phyloP scores from a whole-genome alignment of 192 early-diverging fungal genomes.

The Umbelopsis isabellina region DNA sequence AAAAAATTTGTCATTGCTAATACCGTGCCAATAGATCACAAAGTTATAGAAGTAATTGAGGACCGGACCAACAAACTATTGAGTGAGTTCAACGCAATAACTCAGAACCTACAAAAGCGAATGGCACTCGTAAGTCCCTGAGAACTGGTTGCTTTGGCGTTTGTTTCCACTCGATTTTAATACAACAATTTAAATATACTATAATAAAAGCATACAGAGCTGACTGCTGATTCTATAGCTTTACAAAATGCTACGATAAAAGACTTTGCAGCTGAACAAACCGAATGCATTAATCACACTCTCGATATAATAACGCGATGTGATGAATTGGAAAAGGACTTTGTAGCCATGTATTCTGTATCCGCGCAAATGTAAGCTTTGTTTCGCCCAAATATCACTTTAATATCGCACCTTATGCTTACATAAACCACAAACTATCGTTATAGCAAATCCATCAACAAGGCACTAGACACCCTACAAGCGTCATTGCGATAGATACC shows the following conservation, averaged over 20 bases:
- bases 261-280: conserved; percentile 18
- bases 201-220: background rate
- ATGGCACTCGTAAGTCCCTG: conserved; percentile 2
- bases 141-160: background rate
- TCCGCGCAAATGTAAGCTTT: conserved; percentile 11
- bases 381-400: background rate
- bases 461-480: background rate
- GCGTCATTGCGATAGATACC: background rate
- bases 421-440: background rate
- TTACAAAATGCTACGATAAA: conserved; percentile 24
- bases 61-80: background rate
- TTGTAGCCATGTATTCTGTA: conserved; percentile 20
- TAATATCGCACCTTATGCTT: background rate
- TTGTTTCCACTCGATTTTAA: background rate
- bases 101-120: background rate
- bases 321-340: conserved; percentile 43
- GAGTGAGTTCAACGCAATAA: background rate
- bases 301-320: conserved; percentile 35
- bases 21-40: conserved; percentile 6
- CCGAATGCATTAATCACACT: conserved; percentile 25
- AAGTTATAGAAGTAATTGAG: conserved; percentile 2
- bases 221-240: conserved; percentile 20
- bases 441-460: conserved; percentile 5
- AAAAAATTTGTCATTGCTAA: conserved; percentile 12
- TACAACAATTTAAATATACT: too few relatives aligned